Base-by-base conservation (phyloP, 169 alveolate species). In the Fabrea salina region DNA sequence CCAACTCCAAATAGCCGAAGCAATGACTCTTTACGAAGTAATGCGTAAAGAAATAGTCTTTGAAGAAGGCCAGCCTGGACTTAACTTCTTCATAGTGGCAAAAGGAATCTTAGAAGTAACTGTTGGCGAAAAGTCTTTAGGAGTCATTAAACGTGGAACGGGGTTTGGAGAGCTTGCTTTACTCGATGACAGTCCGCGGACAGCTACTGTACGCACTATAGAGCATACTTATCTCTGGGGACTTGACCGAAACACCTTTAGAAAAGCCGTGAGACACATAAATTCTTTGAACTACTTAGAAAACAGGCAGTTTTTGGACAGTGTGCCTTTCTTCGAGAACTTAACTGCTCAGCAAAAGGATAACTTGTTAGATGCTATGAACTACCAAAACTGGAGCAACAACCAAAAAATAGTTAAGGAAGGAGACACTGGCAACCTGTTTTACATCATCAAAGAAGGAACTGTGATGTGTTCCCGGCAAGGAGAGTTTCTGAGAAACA, bases 121-220 rank as follows among this genome's bases (percentile, higher is more conserved):
- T 37, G 95, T 95, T 27, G 91, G 93, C 76, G 96, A 90, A 6
- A 94, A 93, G 70, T 84, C 86, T 53, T 96, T 94, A 41, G 95
- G 95, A 77, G 76, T 87, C 43, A 82, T 97, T 92, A 84, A 89
- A 30, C 86, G 91, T 49, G 99, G 99, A 1, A 97, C 94, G 32
- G 93, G 94, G 68, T 96, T 97, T 66, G 99, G 99, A 1, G 99
- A 97, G 81, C 74, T 96, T 32, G 98, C 99, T 3, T 74, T 97
- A 68, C 71, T 97, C 61, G 91, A 93, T 72, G 96, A 96, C 54
- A 97, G 93, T 72, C 98, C 98, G 0, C 83, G 99, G 50, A 90
- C 97, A 19, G 99, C 99, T 13, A 96, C 98, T 19, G 94, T 97
- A 74, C 84, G 82, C n/a, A 97, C 98, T 0, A 82, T 89, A 47